Conservation (phyloP, 139 green algal species). For the Trebouxia sp. region DNA sequence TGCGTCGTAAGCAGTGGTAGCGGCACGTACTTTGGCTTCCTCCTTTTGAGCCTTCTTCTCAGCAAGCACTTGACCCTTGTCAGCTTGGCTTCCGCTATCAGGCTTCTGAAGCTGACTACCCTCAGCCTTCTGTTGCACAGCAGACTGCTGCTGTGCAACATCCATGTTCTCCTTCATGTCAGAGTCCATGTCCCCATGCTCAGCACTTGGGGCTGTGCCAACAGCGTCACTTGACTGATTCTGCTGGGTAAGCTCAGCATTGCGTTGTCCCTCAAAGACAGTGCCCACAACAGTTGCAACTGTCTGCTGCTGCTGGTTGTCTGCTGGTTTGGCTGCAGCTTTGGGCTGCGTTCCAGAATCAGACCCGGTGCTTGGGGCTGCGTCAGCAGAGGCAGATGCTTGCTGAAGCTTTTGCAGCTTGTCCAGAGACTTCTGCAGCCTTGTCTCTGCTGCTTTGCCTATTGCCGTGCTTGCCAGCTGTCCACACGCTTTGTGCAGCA, state of each 20-base stretch:
- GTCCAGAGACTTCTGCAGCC: constrained; percentile 44
- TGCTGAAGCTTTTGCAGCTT: constrained; percentile 43
- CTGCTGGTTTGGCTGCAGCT: not conserved
- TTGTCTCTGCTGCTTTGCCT: constrained; percentile 44
- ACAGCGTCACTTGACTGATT: too few relatives aligned
- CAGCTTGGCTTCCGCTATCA: not conserved
- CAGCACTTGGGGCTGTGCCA: too few relatives aligned
- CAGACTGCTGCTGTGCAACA: too few relatives aligned
- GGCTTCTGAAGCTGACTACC: not conserved
- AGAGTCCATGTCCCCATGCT: too few relatives aligned
- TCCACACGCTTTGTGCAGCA: constrained; percentile 29
- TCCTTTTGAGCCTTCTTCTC: constrained; percentile 8
- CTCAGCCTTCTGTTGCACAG: too few relatives aligned
- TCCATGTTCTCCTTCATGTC: too few relatives aligned
- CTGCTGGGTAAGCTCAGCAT: too few relatives aligned
- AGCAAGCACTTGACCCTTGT: not conserved
- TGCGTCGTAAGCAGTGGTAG: too few relatives aligned
- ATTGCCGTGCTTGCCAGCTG: constrained; percentile 36
- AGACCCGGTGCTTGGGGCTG: too few relatives aligned
- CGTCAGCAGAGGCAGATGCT: not conserved
- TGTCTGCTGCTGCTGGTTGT: not conserved
- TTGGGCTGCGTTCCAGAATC: too few relatives aligned
- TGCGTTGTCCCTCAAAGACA: too few relatives aligned
- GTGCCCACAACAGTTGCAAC: too few relatives aligned
- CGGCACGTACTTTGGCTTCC: not conserved